These are phyloP conservation scores for Diaporthe australafricana DNA, from an alignment of 2,329 filamentous ascomycete genomes.

Conservation along the genomic window DNA sequence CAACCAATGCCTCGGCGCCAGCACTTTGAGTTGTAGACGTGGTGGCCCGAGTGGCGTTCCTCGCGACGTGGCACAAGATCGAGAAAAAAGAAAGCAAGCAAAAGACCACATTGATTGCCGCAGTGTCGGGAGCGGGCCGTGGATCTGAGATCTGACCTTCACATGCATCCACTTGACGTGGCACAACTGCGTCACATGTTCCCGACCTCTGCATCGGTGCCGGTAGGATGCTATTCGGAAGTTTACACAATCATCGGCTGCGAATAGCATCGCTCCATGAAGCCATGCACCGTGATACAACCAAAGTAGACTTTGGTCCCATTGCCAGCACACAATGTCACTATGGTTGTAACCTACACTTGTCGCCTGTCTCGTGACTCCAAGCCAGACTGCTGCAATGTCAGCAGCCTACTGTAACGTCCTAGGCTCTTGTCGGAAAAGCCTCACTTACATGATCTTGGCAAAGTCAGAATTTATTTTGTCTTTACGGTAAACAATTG, in stretches of 20 bases:
- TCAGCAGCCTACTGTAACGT: too few species aligned
- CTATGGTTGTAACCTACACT: not conserved
- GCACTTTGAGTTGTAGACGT: not conserved
- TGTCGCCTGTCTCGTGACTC: not conserved
- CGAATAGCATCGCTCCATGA: not conserved
- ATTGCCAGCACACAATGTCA: not conserved
- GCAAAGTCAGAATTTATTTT: too few species aligned
- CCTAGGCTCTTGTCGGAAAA: not conserved
- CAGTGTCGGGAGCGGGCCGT: slow-evolving; percentile 2
- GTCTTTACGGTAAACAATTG: too few species aligned
- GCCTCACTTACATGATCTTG: not conserved
- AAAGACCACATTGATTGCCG: not conserved
- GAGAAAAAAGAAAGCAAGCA: not conserved
- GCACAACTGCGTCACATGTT: not conserved
- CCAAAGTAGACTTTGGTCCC: not conserved
- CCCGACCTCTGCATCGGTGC: not conserved
- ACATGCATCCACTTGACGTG: not conserved
- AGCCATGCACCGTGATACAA: not conserved
- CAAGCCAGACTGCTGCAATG: too few species aligned
- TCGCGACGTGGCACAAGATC: slow-evolving; percentile 14
- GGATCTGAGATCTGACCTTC: slow-evolving; percentile 2
- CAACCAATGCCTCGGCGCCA: slow-evolving; percentile 2
- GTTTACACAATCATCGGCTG: not conserved
- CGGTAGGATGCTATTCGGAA: not conserved
- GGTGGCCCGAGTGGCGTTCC: slow-evolving; percentile 13